Evolutionary conservation across 805 yeast genomes (phyloP).

Genomic region (Yarrowia sp.): DNA sequence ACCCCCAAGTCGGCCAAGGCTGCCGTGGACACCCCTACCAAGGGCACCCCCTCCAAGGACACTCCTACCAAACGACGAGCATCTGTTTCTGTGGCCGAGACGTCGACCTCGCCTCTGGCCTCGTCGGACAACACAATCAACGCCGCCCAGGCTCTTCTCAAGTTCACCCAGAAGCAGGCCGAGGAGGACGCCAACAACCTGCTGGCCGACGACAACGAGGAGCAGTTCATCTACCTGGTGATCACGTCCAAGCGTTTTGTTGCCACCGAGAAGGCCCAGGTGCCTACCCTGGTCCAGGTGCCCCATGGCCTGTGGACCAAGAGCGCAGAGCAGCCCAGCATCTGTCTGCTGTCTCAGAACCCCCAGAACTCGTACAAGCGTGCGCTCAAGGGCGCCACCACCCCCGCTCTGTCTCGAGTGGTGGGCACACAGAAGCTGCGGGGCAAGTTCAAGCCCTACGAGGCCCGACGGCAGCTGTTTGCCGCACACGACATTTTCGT

Average conservation of each 20-base stretch:
- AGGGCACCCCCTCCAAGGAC: neutral
- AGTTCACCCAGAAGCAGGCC: constrained; percentile 57
- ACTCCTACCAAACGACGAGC: constrained; percentile 34
- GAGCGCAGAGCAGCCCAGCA: constrained; percentile 53
- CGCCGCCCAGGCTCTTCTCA: constrained; percentile 64
- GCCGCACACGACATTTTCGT: constrained; percentile 76
- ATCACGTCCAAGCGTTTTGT: constrained; percentile 71
- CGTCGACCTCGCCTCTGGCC: constrained; percentile 21
- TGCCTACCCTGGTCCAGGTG: constrained; percentile 52
- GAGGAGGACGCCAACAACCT: constrained; percentile 51
- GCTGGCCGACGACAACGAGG: constrained; percentile 67
- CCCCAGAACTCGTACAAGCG: constrained; percentile 55
- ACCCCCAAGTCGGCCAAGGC: constrained; percentile 12
- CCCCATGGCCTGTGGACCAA: constrained; percentile 56
- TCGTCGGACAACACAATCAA: constrained; percentile 46
- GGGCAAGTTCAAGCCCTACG: constrained; percentile 86
- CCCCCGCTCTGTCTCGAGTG: constrained; percentile 54
- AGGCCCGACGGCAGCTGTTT: constrained; percentile 79
- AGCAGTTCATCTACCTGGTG: constrained; percentile 61
- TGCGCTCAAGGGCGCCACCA: constrained; percentile 46
- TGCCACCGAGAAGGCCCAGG: constrained; percentile 60
- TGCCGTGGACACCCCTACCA: constrained; percentile 9
- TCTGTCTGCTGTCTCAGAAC: constrained; percentile 77
- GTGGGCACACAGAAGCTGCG: constrained; percentile 77
- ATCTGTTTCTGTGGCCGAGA: constrained; percentile 6